phyloP scores from a whole-genome alignment of 371 early-diverging fungal genomes.

The Saksenaea oblongispora region DNA sequence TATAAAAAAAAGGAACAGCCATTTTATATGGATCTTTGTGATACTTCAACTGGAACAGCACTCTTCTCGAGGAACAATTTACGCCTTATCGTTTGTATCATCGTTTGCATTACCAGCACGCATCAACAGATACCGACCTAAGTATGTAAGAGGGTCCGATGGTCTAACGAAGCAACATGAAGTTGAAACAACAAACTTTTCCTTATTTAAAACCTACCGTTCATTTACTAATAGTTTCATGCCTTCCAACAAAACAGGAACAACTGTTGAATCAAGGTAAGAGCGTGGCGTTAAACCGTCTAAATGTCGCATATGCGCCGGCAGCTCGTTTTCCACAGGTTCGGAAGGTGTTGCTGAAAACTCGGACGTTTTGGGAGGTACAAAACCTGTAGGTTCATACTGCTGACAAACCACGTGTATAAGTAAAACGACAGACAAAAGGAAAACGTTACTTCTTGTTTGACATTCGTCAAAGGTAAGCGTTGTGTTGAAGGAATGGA shows the following conservation, averaged over 20 bases:
- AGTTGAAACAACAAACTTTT: neutral
- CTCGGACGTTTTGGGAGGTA: neutral
- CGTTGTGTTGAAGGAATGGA: neutral
- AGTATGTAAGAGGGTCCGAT: conserved; percentile 20
- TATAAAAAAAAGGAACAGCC: neutral
- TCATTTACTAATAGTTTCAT: conserved; percentile 60
- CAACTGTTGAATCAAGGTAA: conserved; percentile 63
- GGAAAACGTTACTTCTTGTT: neutral
- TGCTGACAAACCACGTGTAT: neutral
- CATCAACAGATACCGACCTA: conserved; percentile 20
- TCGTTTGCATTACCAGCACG: conserved; percentile 14
- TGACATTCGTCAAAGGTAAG: neutral
- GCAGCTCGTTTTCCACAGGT: neutral
- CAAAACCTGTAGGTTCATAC: neutral
- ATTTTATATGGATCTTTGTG: neutral
- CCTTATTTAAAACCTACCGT: conserved; percentile 38
- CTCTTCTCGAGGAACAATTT: neutral
- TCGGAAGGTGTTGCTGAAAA: neutral
- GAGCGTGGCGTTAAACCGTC: conserved; percentile 47
- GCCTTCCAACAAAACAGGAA: conserved; percentile 66
- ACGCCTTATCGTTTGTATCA: neutral
- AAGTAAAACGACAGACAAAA: neutral
- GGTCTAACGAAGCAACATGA: conserved; percentile 12
- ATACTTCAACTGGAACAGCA: neutral
- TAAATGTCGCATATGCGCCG: neutral